A percentile compares a stretch with the other conserved stretches of the same genome.
phyloP scores from a whole-genome alignment of 306 rosid species.

The Vigna nakashimae region DNA sequence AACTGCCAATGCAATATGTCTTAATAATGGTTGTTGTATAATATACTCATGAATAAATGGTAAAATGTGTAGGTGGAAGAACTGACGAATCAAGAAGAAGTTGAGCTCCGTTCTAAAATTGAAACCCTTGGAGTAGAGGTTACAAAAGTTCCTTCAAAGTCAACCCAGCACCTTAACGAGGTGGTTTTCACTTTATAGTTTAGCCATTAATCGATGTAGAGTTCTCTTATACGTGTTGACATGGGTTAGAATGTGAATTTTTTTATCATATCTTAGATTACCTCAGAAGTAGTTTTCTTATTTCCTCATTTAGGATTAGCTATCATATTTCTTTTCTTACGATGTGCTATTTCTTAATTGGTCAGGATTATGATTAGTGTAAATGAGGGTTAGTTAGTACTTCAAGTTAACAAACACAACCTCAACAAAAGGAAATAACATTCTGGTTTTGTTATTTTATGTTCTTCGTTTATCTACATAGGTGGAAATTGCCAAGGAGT shows the following conservation, averaged over 20 bases:
- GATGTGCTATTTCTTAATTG: not conserved
- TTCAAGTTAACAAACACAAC: not conserved
- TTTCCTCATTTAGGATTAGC: not conserved
- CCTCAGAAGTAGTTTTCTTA: not conserved
- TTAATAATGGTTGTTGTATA: not conserved
- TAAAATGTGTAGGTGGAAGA: conserved; percentile 72
- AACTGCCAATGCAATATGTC: conserved; percentile 3
- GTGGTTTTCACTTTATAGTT: conserved; percentile 47
- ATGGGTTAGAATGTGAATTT: not conserved
- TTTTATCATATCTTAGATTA: not conserved
- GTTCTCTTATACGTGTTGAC: not conserved
- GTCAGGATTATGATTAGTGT: not conserved
- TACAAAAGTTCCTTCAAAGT: conserved; percentile 81
- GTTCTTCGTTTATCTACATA: conserved; percentile 32
- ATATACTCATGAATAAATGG: conserved; percentile 10
- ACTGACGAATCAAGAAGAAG: conserved; percentile 90
- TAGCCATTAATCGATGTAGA: conserved; percentile 27
- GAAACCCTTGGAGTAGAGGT: conserved; percentile 95
- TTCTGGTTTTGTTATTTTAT: not conserved
- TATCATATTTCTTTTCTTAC: not conserved
- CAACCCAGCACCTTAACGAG: conserved; percentile 71
- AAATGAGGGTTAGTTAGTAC: not conserved
- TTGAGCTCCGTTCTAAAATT: conserved; percentile 86
- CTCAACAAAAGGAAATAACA: conserved; percentile 13
- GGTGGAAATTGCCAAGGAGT: conserved; percentile 87